Percentiles rank a stretch among this genome's conserved stretches.
Conservation (phyloP, 495 filamentous ascomycete genomes). For the Penicillium coprophilum region DNA sequence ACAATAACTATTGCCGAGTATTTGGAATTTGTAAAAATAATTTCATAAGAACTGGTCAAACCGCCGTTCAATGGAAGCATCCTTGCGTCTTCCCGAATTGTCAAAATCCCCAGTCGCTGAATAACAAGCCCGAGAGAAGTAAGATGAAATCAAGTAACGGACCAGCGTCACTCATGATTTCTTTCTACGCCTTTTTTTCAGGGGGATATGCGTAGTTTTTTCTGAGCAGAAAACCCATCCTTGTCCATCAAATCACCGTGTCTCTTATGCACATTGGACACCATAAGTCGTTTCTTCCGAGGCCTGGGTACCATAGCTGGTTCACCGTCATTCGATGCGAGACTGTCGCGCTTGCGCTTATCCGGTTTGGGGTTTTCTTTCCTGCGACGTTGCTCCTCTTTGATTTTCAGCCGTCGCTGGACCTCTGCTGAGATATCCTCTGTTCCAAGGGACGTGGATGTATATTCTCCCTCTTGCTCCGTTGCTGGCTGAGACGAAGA, state of each 20-base stretch:
- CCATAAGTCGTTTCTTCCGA: constrained; percentile 29
- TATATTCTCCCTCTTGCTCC: constrained; percentile 9
- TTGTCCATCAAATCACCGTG: constrained; percentile 1
- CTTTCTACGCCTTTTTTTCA: neutral
- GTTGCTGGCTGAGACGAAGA: constrained; percentile 15
- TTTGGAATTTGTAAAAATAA: neutral
- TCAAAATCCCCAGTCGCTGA: neutral
- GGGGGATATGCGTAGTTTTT: constrained; percentile 5
- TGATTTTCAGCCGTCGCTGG: constrained; percentile 40
- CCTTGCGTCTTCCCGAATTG: neutral
- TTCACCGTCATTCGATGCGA: constrained; percentile 32
- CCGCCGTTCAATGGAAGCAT: neutral
- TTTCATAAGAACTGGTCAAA: neutral
- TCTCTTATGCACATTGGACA: constrained; percentile 11
- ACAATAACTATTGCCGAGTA: neutral
- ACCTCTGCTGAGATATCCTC: constrained; percentile 51
- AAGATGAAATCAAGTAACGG: neutral
- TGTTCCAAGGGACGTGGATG: constrained; percentile 36
- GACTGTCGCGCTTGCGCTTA: constrained; percentile 42
- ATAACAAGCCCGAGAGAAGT: neutral
- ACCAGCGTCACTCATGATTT: neutral
- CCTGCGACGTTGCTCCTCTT: constrained; percentile 37
- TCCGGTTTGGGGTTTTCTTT: constrained; percentile 30
- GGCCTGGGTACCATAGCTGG: constrained; percentile 14
- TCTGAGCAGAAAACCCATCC: neutral